Conservation (phyloP, 2,329 filamentous ascomycete species). For the Pseudogymnoascus sp. region DNA sequence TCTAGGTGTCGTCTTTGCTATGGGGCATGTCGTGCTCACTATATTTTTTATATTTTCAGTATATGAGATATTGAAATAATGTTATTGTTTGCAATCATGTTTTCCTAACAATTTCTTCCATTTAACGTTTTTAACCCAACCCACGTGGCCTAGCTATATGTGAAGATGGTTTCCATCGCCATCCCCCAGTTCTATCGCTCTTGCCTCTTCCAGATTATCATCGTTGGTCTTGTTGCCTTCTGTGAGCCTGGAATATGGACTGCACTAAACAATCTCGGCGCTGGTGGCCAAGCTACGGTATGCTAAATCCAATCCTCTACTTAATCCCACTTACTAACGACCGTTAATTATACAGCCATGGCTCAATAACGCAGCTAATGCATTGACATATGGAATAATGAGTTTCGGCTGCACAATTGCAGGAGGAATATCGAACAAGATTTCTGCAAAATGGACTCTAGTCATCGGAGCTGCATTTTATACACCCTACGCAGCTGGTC, state of each 20-base stretch:
- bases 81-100: not conserved
- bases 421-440: constrained; percentile 54
- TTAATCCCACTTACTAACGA: not conserved
- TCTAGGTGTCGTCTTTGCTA: not conserved
- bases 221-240: constrained; percentile 64
- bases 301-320: not conserved
- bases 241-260: constrained; percentile 65
- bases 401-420: constrained; percentile 62
- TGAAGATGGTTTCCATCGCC: not conserved
- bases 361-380: constrained; percentile 62
- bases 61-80: not conserved
- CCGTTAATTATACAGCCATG: constrained; percentile 42
- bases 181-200: not conserved
- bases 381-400: constrained; percentile 66
- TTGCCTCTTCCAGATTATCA: constrained; percentile 36
- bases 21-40: not conserved
- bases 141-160: not conserved
- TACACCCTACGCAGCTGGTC: constrained; percentile 61
- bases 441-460: constrained; percentile 64
- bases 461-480: constrained; percentile 68
- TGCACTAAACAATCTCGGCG: constrained; percentile 66
- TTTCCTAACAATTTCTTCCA: not conserved
- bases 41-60: not conserved
- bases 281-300: constrained; percentile 47
- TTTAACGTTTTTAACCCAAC: not conserved